Percentiles rank a stretch among this genome's conserved stretches.
These are phyloP conservation scores for Elymus sibiricus DNA, from an alignment of 176 grass and related monocot genomes.

Conservation along the genomic window DNA sequence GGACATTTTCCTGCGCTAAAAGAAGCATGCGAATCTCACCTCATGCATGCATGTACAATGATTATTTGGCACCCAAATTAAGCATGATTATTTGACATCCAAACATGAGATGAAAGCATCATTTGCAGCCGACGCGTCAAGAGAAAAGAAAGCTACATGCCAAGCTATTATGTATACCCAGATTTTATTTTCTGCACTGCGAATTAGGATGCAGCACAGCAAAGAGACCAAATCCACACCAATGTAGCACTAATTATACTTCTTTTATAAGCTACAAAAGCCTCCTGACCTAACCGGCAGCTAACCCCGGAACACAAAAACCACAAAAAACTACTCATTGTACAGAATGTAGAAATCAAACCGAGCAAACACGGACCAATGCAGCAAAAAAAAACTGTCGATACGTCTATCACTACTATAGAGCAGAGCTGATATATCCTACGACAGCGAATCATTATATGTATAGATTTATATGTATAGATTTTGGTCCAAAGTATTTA, in stretches of 20 bases:
- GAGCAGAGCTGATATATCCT: conserved; percentile 19
- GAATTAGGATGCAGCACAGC: conserved; percentile 22
- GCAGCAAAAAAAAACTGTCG: conserved; percentile 39
- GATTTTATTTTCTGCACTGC: background rate
- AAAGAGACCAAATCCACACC: conserved; percentile 13
- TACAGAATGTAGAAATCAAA: conserved; percentile 35
- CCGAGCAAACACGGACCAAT: conserved; percentile 21
- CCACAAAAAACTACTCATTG: conserved; percentile 29
- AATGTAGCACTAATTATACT: conserved; percentile 15
- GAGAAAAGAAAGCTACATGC: conserved; percentile 8
- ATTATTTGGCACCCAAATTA: no score
- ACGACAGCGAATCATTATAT: no score
- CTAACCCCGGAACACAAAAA: background rate
- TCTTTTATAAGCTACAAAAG: background rate
- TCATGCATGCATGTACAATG: no score
- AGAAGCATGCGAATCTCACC: no score
- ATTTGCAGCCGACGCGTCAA: background rate
- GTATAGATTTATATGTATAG: no score
- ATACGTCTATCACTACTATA: conserved; percentile 31
- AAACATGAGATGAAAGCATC: background rate
- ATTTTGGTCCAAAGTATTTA: no score
- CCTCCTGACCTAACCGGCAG: conserved; percentile 2
- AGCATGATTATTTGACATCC: no score
- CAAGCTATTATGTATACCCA: background rate
- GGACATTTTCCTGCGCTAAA: no score